phyloP scores from a whole-genome alignment of 345 rosid species.

The Combretum micranthum region DNA sequence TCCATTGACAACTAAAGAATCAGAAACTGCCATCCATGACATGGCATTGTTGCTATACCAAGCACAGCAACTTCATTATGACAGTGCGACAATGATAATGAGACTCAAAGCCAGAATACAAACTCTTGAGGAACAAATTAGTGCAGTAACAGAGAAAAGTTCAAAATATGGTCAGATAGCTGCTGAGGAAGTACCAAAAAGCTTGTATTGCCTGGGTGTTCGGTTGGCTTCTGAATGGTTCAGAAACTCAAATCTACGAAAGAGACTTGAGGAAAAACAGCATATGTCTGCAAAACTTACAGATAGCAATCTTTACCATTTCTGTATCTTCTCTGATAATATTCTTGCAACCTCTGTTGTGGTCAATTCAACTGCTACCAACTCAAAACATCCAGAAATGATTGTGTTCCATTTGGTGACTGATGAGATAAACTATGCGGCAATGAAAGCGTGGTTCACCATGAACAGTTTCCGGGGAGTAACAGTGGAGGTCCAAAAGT shows the following conservation, averaged over 20 bases:
- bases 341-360: slow-evolving; percentile 89
- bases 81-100: slow-evolving; percentile 94
- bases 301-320: slow-evolving; percentile 60
- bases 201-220: slow-evolving; percentile 87
- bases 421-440: slow-evolving; percentile 71
- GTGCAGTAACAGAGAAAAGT: slow-evolving; percentile 63
- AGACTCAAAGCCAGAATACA: slow-evolving; percentile 80
- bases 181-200: slow-evolving; percentile 92
- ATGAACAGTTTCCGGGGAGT: slow-evolving; percentile 62
- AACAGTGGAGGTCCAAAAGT: slow-evolving; percentile 78
- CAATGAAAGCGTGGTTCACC: slow-evolving; percentile 87
- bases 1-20: slow-evolving; percentile 59
- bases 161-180: slow-evolving; percentile 94
- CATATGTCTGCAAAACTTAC: slow-evolving; percentile 36
- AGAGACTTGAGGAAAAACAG: slow-evolving; percentile 29
- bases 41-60: slow-evolving; percentile 85
- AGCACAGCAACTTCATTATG: slow-evolving; percentile 86
- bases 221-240: slow-evolving; percentile 77
- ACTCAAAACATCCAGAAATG: slow-evolving; percentile 49
- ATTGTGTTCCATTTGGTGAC: slow-evolving; percentile 85
- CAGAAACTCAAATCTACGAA: slow-evolving; percentile 37
- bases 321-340: slow-evolving; percentile 86
- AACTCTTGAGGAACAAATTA: slow-evolving; percentile 71
- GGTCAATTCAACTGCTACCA: slow-evolving; percentile 76
- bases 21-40: slow-evolving; percentile 68